These are phyloP conservation scores for Fusarium tuaranense DNA, from an alignment of 2,329 filamentous ascomycete species.

Conservation along the genomic window DNA sequence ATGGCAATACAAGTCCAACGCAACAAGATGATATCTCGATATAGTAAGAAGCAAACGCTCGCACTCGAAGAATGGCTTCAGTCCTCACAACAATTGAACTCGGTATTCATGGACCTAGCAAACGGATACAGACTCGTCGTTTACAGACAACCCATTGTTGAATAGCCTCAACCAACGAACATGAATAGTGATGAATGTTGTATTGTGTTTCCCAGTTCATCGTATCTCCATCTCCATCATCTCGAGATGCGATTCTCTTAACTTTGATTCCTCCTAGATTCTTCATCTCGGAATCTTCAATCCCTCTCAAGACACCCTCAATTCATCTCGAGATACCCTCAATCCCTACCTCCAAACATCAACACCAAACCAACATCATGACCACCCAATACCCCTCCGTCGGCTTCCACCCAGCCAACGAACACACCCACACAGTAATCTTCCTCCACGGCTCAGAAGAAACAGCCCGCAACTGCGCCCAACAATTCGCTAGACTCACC, in stretches of 20 bases:
- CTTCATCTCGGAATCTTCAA: background rate
- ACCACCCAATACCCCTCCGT: background rate
- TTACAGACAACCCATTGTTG: background rate
- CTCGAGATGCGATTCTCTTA: background rate
- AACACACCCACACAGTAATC: constrained; percentile 57
- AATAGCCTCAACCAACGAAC: background rate
- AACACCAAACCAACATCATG: background rate
- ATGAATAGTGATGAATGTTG: background rate
- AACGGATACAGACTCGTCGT: background rate
- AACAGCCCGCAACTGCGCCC: constrained; percentile 48
- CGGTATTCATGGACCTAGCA: background rate
- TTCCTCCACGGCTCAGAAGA: constrained; percentile 60
- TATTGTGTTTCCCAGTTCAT: background rate
- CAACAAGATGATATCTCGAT: background rate
- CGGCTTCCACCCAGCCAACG: background rate
- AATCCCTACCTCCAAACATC: background rate
- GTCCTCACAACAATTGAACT: background rate
- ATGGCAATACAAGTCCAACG: background rate
- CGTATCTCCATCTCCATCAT: background rate
- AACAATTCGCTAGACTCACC: constrained; percentile 42
- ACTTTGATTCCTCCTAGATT: background rate
- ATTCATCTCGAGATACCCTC: background rate
- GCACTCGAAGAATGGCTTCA: background rate
- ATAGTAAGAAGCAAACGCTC: background rate
- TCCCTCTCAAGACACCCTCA: background rate